Conservation (phyloP, 345 rosid species). For the Adansonia digitata region DNA sequence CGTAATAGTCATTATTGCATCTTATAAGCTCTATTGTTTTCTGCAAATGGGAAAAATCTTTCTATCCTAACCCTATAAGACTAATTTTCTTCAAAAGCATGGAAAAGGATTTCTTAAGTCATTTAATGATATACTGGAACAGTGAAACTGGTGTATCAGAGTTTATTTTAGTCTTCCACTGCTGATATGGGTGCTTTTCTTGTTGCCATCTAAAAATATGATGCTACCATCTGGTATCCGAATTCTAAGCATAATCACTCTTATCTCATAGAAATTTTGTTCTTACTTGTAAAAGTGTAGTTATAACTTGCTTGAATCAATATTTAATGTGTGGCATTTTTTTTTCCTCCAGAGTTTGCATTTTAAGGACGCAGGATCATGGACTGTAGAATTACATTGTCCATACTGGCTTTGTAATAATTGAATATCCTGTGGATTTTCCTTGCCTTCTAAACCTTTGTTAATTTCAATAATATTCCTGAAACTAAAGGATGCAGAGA, state of each 20-base stretch:
- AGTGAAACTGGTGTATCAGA: background rate
- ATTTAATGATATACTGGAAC: background rate
- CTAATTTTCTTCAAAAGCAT: background rate
- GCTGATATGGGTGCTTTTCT: background rate
- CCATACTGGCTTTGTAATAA: background rate
- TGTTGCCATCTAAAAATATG: background rate
- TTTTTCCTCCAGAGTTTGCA: background rate
- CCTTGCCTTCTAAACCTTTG: background rate
- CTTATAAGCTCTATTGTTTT: background rate
- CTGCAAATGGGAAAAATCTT: background rate
- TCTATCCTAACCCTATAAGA: background rate
- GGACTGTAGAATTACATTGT: background rate
- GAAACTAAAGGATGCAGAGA: conserved; percentile 68
- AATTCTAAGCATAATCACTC: background rate
- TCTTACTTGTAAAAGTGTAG: background rate
- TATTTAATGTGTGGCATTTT: background rate
- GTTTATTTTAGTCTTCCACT: too few species aligned
- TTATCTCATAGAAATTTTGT: conserved; percentile 1
- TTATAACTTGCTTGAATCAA: background rate
- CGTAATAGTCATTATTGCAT: too few species aligned
- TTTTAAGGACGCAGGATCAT: background rate
- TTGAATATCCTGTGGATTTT: background rate
- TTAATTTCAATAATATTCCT: conserved; percentile 22
- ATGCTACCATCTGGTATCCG: background rate
- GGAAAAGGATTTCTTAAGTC: background rate